Evolutionary conservation across 2,329 filamentous ascomycete species (phyloP).

Genomic region (Colletotrichum gloeosporioides): DNA sequence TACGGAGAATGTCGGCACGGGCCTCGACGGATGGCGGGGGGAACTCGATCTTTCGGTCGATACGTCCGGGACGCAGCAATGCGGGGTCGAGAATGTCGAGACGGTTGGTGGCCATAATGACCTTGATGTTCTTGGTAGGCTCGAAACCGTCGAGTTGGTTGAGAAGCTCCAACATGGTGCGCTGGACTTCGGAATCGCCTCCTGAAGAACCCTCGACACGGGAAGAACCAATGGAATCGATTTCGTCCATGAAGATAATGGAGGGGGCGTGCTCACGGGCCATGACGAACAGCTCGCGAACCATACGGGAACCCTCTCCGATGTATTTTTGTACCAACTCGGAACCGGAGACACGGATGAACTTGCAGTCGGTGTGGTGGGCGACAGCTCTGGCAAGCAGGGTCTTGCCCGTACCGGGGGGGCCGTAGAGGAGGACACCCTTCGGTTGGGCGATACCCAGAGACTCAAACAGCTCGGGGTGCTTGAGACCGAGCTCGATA

Average conservation of each 20-base stretch:
- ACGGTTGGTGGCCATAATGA: conserved; percentile 99
- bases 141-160: conserved; percentile 99
- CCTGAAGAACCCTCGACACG: conserved; percentile 95
- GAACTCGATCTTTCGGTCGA: conserved; percentile 99
- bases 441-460: conserved; percentile 98
- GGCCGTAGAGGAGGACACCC: conserved; percentile 94
- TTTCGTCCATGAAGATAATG: conserved; percentile 99
- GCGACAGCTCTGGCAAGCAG: conserved; percentile 93
- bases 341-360: conserved; percentile 95
- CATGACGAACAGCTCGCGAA: conserved; percentile 99
- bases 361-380: conserved; percentile 98
- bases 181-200: conserved; percentile 96
- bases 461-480: conserved; percentile 98
- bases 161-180: conserved; percentile 96
- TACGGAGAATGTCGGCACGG: conserved; percentile 94
- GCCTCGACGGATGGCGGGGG: conserved; percentile 96
- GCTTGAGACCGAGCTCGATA: conserved; percentile 97
- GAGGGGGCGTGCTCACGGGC: conserved; percentile 96
- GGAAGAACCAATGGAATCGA: conserved; percentile 97
- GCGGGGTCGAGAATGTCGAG: conserved; percentile 97
- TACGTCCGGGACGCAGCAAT: conserved; percentile 91
- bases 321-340: conserved; percentile 99
- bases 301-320: conserved; percentile 97
- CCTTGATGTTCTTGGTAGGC: conserved; percentile 99
- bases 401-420: conserved; percentile 96